These are phyloP conservation scores for Lepidium africanum DNA, from an alignment of 345 rosid genomes.

Conservation along the genomic window DNA sequence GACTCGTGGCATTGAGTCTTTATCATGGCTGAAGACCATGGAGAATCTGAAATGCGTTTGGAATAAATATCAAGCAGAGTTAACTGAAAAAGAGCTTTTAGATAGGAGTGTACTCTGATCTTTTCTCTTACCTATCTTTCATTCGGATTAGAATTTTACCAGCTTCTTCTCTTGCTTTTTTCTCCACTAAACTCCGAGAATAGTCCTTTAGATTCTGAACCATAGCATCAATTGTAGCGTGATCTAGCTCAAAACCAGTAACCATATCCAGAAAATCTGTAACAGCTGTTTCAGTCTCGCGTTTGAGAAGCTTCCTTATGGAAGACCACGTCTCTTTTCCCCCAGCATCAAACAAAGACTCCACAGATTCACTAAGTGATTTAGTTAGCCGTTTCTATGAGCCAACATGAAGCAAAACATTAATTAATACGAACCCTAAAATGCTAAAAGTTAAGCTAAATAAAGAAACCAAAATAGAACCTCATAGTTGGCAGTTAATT, in stretches of 20 bases:
- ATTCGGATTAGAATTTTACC: conserved; percentile 60
- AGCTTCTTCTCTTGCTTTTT: conserved; percentile 70
- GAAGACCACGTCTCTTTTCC: conserved; percentile 57
- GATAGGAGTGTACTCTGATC: not conserved
- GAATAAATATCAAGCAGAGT: conserved; percentile 6
- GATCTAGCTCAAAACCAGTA: conserved; percentile 59
- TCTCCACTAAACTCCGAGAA: conserved; percentile 54
- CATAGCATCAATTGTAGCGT: conserved; percentile 30
- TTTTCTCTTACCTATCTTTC: conserved; percentile 52
- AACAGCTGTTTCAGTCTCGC: conserved; percentile 47
- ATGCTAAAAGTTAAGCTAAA: conserved; percentile 7
- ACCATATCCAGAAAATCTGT: conserved; percentile 37
- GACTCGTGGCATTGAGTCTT: conserved; percentile 62
- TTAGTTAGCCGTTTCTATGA: conserved; percentile 49
- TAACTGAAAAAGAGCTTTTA: not conserved
- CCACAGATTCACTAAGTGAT: conserved; percentile 44
- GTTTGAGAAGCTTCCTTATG: conserved; percentile 56
- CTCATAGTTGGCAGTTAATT: conserved; percentile 43
- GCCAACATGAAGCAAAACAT: conserved; percentile 9
- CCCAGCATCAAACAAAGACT: conserved; percentile 55
- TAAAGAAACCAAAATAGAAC: conserved; percentile 25
- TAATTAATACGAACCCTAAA: not conserved
- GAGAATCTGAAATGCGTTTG: conserved; percentile 47
- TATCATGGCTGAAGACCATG: conserved; percentile 55
- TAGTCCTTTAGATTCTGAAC: conserved; percentile 42